Evolutionary conservation across 768 basidiomycete genomes (phyloP), one percentile per base, ranked within the genome.

Genomic region (Boletus reticulatus): DNA sequence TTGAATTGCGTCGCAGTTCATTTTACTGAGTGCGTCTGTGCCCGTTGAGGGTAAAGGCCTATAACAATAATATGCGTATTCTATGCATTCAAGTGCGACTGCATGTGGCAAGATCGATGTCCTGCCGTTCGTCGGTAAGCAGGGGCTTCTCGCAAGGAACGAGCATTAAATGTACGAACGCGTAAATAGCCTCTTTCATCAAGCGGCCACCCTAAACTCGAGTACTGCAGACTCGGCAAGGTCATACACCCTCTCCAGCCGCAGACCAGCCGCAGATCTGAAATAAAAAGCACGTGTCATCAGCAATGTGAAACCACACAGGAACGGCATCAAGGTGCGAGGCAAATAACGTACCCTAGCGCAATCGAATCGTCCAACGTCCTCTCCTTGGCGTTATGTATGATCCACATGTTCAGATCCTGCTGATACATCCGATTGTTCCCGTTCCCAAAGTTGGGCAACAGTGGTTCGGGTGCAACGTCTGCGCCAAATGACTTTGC

Each of bases 381-480:
- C 6, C 80, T 74, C 55, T 80, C 79, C 58, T 75, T 71, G 8
- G 71, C 62, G 46, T 82, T 79, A 14, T 76, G 61, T 13, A 71
- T 24, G 17, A 64, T 43, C 73, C 79, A 75, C 80, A 82, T 79
- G 49, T 72, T 74, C 41, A 81, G 45, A 52, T 82, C 81, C 46
- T 75, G 74, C 32, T 76, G 65, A 56, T 81, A 80, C 29, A 67
- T 67, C 6, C 74, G 64, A 36, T 75, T 63, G 41, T 67, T 68
- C 2, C 76, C 80, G 8, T 73, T 69, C 17, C 78, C 79, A 49
- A 75, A 80, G 61, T 80, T 81, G 6, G 80, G 72, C 3, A 81
- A 68, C 47, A 83, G 64, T 0, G 78, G 80, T 50, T 75, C 73
- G 0, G 79, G 80, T 1, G 77, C 79, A 57, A 61, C 43, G 10